Percentiles rank a stretch among this genome's conserved stretches.
phyloP scores from a whole-genome alignment of 495 filamentous ascomycete species.

The Penicillium salamii region DNA sequence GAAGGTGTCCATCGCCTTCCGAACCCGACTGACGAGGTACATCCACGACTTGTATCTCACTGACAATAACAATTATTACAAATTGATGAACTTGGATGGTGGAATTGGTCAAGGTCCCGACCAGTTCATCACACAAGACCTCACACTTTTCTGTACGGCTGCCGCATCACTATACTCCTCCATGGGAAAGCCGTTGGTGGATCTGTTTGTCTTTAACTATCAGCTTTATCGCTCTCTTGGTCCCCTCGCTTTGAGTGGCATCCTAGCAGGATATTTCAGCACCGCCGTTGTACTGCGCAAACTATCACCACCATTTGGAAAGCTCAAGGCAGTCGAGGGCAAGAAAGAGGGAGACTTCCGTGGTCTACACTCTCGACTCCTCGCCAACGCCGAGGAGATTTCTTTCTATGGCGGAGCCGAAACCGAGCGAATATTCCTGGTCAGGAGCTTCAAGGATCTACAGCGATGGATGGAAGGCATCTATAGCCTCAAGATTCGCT shows the following conservation, averaged over 20 bases:
- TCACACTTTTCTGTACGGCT: slow-evolving; percentile 89
- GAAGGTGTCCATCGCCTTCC: slow-evolving; percentile 97
- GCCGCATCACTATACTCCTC: slow-evolving; percentile 95
- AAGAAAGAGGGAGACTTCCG: slow-evolving; percentile 93
- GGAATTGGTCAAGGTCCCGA: slow-evolving; percentile 89
- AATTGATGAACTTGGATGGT: slow-evolving; percentile 88
- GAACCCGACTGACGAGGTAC: slow-evolving; percentile 91
- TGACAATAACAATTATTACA: slow-evolving; percentile 93
- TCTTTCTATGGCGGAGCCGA: slow-evolving; percentile 96
- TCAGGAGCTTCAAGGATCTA: slow-evolving; percentile 84
- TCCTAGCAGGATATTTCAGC: slow-evolving; percentile 86
- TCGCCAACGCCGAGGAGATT: slow-evolving; percentile 98
- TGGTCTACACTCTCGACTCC: slow-evolving; percentile 80
- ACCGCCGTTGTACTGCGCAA: slow-evolving; percentile 84
- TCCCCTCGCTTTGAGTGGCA: slow-evolving; percentile 79
- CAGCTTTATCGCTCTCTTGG: slow-evolving; percentile 91
- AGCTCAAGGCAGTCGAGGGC: slow-evolving; percentile 91
- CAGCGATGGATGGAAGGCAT: slow-evolving; percentile 96
- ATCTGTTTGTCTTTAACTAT: slow-evolving; percentile 95
- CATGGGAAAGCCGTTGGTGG: slow-evolving; percentile 92
- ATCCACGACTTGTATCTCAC: slow-evolving; percentile 98
- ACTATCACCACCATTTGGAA: slow-evolving; percentile 92
- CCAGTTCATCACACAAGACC: slow-evolving; percentile 96
- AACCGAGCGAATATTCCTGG: slow-evolving; percentile 86
- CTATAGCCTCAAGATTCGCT: slow-evolving; percentile 92